Percentiles rank a stretch among this genome's conserved stretches.
Conservation (phyloP, 257 asterid genomes). For the Nicotiana tomentosiformis region DNA sequence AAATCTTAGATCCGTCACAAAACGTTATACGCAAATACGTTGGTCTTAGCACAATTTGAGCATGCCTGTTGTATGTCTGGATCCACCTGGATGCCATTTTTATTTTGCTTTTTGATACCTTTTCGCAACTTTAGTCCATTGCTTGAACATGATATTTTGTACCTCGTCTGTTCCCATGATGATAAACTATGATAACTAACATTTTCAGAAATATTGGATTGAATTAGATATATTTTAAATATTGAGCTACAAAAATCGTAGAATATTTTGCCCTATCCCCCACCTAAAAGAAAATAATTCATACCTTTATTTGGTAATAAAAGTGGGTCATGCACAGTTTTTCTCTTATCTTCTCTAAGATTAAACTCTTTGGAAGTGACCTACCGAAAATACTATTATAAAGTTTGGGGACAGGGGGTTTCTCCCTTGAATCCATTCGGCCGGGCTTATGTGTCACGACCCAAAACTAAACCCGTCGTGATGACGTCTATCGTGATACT, state of each 20-base stretch:
- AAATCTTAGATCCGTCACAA: too few relatives aligned
- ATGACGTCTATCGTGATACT: too few relatives aligned
- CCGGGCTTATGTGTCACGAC: too few relatives aligned
- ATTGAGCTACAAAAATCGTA: not conserved
- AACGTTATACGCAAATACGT: not conserved
- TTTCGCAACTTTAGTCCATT: not conserved
- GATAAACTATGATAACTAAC: not conserved
- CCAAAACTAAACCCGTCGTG: too few relatives aligned
- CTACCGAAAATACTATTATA: not conserved
- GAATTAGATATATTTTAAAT: not conserved
- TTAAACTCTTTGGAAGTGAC: not conserved
- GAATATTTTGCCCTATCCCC: not conserved
- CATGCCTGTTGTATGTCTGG: not conserved
- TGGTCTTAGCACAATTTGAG: not conserved
- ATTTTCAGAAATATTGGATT: not conserved
- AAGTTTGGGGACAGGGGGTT: too few relatives aligned
- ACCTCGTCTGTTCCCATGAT: not conserved
- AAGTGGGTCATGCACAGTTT: not conserved
- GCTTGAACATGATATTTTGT: not conserved
- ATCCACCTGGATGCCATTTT: not conserved
- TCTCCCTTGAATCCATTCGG: too few relatives aligned
- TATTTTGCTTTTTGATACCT: not conserved
- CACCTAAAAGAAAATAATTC: not conserved
- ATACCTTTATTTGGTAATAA: not conserved
- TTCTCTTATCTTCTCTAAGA: not conserved